Evolutionary conservation across 176 grass and related monocot genomes (phyloP).

Genomic region (Stipa capillata): DNA sequence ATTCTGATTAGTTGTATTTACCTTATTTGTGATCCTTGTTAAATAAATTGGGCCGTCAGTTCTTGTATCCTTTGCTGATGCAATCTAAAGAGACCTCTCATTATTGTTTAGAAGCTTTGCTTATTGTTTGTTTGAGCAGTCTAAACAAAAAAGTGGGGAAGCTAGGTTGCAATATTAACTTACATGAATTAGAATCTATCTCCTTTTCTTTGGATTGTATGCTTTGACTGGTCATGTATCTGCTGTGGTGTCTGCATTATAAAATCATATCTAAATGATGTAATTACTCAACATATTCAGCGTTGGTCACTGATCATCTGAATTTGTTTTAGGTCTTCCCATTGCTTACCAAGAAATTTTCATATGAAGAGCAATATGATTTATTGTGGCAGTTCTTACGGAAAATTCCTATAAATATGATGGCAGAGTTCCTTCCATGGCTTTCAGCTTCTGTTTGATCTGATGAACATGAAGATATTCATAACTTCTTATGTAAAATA

Average conservation of each 20-base stretch:
- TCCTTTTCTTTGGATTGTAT: not conserved
- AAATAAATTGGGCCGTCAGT: not conserved
- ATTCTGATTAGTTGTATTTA: not conserved
- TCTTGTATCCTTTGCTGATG: not conserved
- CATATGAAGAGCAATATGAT: slow-evolving; percentile 80
- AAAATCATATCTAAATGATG: not conserved
- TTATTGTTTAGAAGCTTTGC: too few relatives aligned
- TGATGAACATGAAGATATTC: slow-evolving; percentile 62
- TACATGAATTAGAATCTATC: not conserved
- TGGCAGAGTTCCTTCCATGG: too few relatives aligned
- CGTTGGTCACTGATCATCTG: too few relatives aligned
- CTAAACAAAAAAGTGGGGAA: too few relatives aligned
- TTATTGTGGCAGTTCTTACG: slow-evolving; percentile 88
- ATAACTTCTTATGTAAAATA: slow-evolving; percentile 56
- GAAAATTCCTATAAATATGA: slow-evolving; percentile 71
- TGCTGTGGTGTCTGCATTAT: not conserved
- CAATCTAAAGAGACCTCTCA: too few relatives aligned
- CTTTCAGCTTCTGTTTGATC: slow-evolving; percentile 63
- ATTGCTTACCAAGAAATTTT: slow-evolving; percentile 68
- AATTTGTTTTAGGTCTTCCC: too few relatives aligned
- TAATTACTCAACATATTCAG: too few relatives aligned
- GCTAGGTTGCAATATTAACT: too few relatives aligned
- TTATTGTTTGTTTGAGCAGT: not conserved
- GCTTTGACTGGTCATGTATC: not conserved
- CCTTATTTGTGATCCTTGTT: not conserved